phyloP scores from a whole-genome alignment of 2,329 filamentous ascomycete species.

The Arthrobotrys entomopaga region DNA sequence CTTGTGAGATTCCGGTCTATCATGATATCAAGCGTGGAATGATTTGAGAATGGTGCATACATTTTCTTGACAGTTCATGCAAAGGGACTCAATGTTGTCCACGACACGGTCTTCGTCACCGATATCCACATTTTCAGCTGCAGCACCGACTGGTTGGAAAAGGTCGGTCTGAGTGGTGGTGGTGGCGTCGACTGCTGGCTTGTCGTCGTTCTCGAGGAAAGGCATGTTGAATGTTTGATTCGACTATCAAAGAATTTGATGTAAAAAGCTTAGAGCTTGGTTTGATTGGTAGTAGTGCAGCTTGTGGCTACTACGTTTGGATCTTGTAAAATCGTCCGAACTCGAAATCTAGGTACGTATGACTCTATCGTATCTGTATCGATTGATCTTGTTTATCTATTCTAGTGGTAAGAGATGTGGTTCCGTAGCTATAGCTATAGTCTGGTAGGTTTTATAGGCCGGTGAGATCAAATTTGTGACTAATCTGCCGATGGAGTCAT shows the following conservation, averaged over 20 bases:
- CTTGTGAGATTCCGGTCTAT: slow-evolving; percentile 14
- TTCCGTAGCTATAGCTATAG: no score
- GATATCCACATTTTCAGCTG: slow-evolving; percentile 55
- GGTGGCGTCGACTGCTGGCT: slow-evolving; percentile 10
- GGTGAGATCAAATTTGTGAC: no score
- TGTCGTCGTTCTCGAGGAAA: slow-evolving; percentile 40
- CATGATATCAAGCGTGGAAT: background rate
- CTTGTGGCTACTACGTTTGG: no score
- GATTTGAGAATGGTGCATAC: slow-evolving; percentile 63
- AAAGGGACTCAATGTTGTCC: slow-evolving; percentile 73
- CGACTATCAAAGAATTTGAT: no score
- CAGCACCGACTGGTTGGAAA: slow-evolving; percentile 57
- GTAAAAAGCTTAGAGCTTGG: no score
- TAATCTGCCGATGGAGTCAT: background rate
- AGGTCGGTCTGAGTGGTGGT: slow-evolving; percentile 52
- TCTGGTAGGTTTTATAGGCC: background rate
- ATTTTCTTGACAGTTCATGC: slow-evolving; percentile 86
- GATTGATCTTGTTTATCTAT: no score
- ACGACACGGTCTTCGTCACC: slow-evolving; percentile 60
- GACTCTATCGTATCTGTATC: no score
- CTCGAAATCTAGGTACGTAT: no score
- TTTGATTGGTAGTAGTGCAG: no score
- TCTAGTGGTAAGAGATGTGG: background rate
- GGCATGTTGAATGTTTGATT: slow-evolving; percentile 25
- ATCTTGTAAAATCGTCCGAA: no score